Conservation (phyloP, 1,284 basidiomycete genomes). For the Flammula alnicola region DNA sequence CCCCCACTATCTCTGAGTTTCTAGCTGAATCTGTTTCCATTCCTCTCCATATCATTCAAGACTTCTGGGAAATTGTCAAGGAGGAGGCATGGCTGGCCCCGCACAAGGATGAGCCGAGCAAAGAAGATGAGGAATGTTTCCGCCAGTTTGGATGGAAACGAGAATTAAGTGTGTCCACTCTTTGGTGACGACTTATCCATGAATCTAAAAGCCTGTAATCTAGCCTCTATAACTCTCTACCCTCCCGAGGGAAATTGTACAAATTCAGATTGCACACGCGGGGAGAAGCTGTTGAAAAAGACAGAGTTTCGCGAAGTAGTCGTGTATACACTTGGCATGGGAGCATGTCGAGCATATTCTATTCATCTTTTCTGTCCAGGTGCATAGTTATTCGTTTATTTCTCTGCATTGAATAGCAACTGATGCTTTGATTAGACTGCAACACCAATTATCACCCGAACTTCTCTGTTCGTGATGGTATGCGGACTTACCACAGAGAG, state of each 20-base stretch:
- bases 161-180: background rate
- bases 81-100: background rate
- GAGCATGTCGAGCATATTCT: background rate
- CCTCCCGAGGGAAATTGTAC: background rate
- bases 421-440: slow-evolving; percentile 7
- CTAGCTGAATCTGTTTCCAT: background rate
- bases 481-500: slow-evolving; percentile 2
- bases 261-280: background rate
- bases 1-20: background rate
- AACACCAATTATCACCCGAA: slow-evolving; percentile 10
- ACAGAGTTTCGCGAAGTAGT: background rate
- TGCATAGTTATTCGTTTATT: background rate
- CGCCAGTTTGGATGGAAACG: background rate
- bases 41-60: background rate
- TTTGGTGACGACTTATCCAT: background rate
- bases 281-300: background rate
- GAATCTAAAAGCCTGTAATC: background rate
- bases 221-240: background rate
- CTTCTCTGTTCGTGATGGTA: slow-evolving; percentile 5
- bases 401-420: background rate
- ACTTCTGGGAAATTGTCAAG: background rate
- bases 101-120: background rate
- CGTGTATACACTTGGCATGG: background rate
- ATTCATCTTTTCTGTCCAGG: background rate
- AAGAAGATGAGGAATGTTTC: background rate